These are phyloP conservation scores for Friedmanniomyces endolithicus DNA, from an alignment of 495 filamentous ascomycete genomes.

Conservation along the genomic window DNA sequence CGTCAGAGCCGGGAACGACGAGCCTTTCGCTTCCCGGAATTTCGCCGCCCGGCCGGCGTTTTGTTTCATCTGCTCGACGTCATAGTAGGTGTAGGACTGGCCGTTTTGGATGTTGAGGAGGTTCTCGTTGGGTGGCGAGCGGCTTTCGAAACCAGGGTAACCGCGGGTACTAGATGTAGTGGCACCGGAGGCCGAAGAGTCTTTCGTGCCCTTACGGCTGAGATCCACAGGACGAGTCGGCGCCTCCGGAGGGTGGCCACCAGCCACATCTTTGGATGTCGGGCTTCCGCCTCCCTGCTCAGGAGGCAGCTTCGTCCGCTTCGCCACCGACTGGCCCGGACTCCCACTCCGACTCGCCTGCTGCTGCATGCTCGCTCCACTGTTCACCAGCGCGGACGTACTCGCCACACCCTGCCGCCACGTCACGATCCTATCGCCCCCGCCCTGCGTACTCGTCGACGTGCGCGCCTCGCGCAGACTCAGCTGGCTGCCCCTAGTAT, in stretches of 20 bases:
- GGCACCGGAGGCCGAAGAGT: too few species aligned
- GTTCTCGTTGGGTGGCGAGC: not conserved
- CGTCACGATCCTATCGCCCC: constrained; percentile 70
- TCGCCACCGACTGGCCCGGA: constrained; percentile 41
- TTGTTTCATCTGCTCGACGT: constrained; percentile 4
- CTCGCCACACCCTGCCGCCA: constrained; percentile 76
- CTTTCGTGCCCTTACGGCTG: not conserved
- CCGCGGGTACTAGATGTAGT: not conserved
- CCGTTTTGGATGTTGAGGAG: constrained; percentile 12
- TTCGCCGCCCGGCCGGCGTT: not conserved
- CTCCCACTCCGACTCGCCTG: constrained; percentile 41
- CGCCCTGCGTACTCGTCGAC: constrained; percentile 43
- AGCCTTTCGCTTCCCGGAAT: not conserved
- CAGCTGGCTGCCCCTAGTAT: constrained; percentile 44
- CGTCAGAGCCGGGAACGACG: not conserved
- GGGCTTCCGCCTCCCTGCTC: not conserved
- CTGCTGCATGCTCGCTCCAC: not conserved
- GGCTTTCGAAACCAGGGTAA: not conserved
- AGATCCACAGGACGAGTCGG: not conserved
- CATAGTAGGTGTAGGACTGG: constrained; percentile 14
- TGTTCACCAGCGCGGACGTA: constrained; percentile 39
- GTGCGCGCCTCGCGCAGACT: constrained; percentile 36
- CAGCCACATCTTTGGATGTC: not conserved
- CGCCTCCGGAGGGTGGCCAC: not conserved
- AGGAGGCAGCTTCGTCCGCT: not conserved